phyloP scores from a whole-genome alignment of 2,329 filamentous ascomycete genomes.

The Alternaria sp. region DNA sequence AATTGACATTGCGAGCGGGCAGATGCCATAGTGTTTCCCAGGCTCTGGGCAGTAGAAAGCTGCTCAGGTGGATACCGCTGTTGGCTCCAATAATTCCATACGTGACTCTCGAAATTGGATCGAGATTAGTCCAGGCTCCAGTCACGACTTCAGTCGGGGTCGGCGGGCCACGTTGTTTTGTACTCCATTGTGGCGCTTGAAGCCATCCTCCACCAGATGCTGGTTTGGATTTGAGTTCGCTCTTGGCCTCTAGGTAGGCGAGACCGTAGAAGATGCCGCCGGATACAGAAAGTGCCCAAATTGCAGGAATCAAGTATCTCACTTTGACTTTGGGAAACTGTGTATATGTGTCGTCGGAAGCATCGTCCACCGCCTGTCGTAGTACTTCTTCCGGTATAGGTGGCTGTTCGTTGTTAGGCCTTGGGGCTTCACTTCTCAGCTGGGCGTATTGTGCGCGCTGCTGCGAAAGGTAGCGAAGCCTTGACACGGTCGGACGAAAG shows the following conservation, averaged over 20 bases:
- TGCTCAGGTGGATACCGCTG: slow-evolving; percentile 37
- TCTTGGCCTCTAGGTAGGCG: slow-evolving; percentile 40
- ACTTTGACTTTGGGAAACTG: slow-evolving; percentile 27
- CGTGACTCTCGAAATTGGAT: slow-evolving; percentile 40
- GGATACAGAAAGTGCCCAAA: slow-evolving; percentile 41
- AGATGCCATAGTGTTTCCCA: slow-evolving; percentile 44
- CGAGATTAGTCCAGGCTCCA: slow-evolving; percentile 31
- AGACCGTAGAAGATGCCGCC: slow-evolving; percentile 38
- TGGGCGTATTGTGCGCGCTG: slow-evolving; percentile 13
- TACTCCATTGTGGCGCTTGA: slow-evolving; percentile 27
- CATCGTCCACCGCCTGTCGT: neutral
- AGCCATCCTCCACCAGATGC: slow-evolving; percentile 21
- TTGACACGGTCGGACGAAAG: slow-evolving; percentile 2
- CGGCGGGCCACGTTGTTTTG: slow-evolving; percentile 26
- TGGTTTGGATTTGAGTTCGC: slow-evolving; percentile 31
- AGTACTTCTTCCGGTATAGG: slow-evolving; percentile 12
- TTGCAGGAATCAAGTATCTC: slow-evolving; percentile 37
- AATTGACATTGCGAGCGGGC: slow-evolving; percentile 40
- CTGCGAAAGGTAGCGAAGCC: slow-evolving; percentile 10
- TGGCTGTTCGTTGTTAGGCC: slow-evolving; percentile 13
- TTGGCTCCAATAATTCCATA: slow-evolving; percentile 41
- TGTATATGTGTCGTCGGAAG: neutral
- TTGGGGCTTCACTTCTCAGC: slow-evolving; percentile 8
- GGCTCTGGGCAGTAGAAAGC: slow-evolving; percentile 29
- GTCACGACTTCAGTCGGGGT: slow-evolving; percentile 39